These are phyloP conservation scores for Vitis hybrid DNA, from an alignment of 177 flowering plant species.

Conservation along the genomic window DNA sequence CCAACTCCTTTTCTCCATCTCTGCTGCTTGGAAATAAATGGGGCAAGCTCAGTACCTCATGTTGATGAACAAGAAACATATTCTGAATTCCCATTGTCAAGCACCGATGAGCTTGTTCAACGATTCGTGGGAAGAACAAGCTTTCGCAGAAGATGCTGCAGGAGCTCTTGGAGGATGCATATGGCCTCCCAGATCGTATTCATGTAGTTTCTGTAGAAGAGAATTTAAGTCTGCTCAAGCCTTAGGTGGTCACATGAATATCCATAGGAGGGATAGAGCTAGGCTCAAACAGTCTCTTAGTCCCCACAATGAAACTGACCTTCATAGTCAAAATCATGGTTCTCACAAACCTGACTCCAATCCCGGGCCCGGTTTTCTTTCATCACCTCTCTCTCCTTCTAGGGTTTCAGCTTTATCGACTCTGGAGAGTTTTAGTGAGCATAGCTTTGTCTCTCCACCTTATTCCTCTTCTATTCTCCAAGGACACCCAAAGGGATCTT, in stretches of 20 bases:
- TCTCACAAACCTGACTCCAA: no score
- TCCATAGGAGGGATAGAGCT: conserved; percentile 54
- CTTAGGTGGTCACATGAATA: conserved; percentile 60
- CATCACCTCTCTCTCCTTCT: conserved; percentile 12
- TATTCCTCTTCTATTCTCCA: neutral
- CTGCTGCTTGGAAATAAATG: neutral
- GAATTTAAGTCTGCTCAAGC: conserved; percentile 61
- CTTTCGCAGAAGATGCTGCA: conserved; percentile 36
- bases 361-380: neutral
- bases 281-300: conserved; percentile 35
- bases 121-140: conserved; percentile 43
- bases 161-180: conserved; percentile 31
- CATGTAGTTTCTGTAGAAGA: conserved; percentile 45
- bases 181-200: conserved; percentile 55
- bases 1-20: neutral
- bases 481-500: neutral
- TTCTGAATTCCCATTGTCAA: conserved; percentile 12
- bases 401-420: conserved; percentile 16
- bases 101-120: neutral
- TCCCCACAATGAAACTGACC: conserved; percentile 1
- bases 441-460: neutral
- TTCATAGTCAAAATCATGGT: neutral
- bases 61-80: conserved; percentile 22
- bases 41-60: conserved; percentile 22
- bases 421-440: neutral